Evolutionary conservation across 805 yeast species (phyloP), one percentile per base, ranked within the genome.

Genomic region (Metschnikowia matae): DNA sequence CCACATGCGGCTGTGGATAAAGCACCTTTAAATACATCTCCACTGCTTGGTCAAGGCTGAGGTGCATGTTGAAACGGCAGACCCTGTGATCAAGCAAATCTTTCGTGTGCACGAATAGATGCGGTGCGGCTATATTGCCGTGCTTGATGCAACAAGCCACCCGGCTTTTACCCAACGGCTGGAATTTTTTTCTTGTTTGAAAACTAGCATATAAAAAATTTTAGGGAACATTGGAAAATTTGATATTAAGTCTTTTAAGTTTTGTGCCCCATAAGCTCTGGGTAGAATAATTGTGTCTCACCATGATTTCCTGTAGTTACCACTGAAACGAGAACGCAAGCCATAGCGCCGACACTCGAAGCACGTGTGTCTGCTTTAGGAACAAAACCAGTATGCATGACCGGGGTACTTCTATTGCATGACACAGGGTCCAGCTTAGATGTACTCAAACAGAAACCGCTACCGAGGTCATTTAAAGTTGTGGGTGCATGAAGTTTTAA

Each of bases 391-490:
- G 43, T n/a, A 20, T 40, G 43, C 43, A 40, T 26, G 33, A 15
- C 43, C 21, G 43, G 33, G 33, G 43, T 15, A 20, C 43, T 40
- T 40, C 43, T 7, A 39, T 40, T 40, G 43, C 43, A 40, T 40
- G 20, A 40, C 8, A 26, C 41, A 21, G 41, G n/a, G 15, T n/a
- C 34, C 20, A 15, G 11, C 6, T 7, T 15, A 15, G 21, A 40
- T 15, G 33, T n/a, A 2, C 15, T 40, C 43, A 26, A 40, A 26
- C 43, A 23, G 26, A 40, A 40, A 39, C 31, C 31, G 41, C 20
- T 39, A 21, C 17, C 41, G 41, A 23, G 31, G 17, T 17, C 29
- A 39, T 7, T 21, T n/a, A 21, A 14, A 14, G 31, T 21, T 20
- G 29, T 26, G 31, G 41, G 13, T 39, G 18, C 41, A 21, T 21